These are phyloP conservation scores for Omphalotus guepiniiformis DNA, from an alignment of 768 basidiomycete species.

Conservation along the genomic window DNA sequence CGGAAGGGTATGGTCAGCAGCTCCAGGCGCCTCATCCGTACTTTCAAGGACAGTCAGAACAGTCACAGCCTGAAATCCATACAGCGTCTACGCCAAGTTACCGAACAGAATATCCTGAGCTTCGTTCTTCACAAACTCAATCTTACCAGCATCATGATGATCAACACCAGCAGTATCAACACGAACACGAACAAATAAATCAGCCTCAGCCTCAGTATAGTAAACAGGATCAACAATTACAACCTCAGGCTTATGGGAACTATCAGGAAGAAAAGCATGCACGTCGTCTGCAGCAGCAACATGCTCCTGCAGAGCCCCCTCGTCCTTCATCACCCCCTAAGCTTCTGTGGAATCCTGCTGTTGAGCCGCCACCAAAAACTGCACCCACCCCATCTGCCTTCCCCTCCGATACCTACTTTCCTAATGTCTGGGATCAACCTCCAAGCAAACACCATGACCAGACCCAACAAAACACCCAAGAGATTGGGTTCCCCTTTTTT, in stretches of 20 bases:
- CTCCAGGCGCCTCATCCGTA: too few relatives aligned
- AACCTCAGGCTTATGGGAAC: constrained; percentile 7
- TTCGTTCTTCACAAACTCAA: constrained; percentile 6
- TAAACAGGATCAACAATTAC: constrained; percentile 12
- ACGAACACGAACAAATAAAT: constrained; percentile 18
- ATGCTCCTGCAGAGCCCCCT: constrained; percentile 28
- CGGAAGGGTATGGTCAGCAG: too few relatives aligned
- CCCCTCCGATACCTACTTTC: constrained; percentile 73
- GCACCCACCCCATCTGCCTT: constrained; percentile 54
- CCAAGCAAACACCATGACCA: constrained; percentile 37
- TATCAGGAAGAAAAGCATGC: constrained; percentile 18
- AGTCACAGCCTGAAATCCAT: too few relatives aligned
- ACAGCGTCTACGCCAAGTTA: too few relatives aligned
- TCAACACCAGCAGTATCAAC: constrained; percentile 12
- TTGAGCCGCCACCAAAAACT: constrained; percentile 72
- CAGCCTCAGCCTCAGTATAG: constrained; percentile 14
- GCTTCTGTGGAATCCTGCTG: constrained; percentile 74
- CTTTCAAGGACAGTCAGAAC: too few relatives aligned
- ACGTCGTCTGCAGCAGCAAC: too few relatives aligned
- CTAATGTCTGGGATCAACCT: constrained; percentile 82
- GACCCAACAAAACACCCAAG: constrained; percentile 23
- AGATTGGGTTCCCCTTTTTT: constrained; percentile 28
- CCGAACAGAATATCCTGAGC: too few relatives aligned
- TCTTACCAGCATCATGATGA: constrained; percentile 15
- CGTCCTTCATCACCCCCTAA: constrained; percentile 60